A percentile compares a stretch with the other conserved stretches of the same genome.
Conservation (phyloP, 345 rosid genomes). For the Arabidopsis suecica region DNA sequence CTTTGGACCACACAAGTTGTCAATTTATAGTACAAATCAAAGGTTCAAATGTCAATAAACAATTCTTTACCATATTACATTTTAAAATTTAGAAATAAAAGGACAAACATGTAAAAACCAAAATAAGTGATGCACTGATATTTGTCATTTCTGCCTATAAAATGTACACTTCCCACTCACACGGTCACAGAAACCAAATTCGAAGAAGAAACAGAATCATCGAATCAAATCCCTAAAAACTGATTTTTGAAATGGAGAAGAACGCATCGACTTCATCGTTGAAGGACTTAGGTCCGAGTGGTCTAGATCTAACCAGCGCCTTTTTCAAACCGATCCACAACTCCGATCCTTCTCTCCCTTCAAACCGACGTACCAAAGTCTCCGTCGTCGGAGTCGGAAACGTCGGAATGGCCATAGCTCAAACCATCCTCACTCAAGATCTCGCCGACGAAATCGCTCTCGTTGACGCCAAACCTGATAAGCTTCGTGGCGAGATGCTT, state of each 20-base stretch:
- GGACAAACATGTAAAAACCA: neutral
- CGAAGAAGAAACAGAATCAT: neutral
- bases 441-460: conserved; percentile 76
- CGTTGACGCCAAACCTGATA: conserved; percentile 67
- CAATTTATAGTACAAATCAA: neutral
- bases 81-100: neutral
- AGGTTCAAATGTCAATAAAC: neutral
- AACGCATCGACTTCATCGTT: conserved; percentile 54
- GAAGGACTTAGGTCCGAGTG: conserved; percentile 59
- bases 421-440: conserved; percentile 91
- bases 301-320: conserved; percentile 63
- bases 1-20: neutral
- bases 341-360: conserved; percentile 59
- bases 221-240: neutral
- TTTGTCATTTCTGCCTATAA: conserved; percentile 1
- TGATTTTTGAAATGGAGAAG: conserved; percentile 54
- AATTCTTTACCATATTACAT: neutral
- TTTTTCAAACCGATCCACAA: conserved; percentile 73
- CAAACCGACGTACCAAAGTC: conserved; percentile 69
- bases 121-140: neutral
- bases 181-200: neutral
- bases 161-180: neutral
- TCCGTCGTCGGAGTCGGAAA: conserved; percentile 89
- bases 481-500: conserved; percentile 94
- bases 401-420: conserved; percentile 98